phyloP scores from a whole-genome alignment of 352 stramenopile species.

The Thraustotheca clavata region DNA sequence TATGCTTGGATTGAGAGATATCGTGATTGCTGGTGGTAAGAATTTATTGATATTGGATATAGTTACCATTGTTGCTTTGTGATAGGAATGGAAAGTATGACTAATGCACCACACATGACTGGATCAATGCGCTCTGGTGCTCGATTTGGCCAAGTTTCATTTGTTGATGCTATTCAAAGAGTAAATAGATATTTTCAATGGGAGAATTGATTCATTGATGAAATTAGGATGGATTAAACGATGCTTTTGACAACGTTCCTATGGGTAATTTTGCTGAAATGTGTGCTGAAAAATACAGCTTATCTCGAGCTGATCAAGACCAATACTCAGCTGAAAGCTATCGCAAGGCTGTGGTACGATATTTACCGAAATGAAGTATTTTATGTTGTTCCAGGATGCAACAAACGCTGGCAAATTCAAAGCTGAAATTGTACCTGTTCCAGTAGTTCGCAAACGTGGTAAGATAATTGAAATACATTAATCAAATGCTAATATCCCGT shows the following conservation, averaged over 20 bases:
- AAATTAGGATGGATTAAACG: constrained; percentile 77
- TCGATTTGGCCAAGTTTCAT: constrained; percentile 74
- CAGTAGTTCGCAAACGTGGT: constrained; percentile 31
- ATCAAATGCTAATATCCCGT: background rate
- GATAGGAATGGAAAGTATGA: constrained; percentile 94
- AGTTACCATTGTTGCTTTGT: background rate
- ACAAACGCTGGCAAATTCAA: constrained; percentile 69
- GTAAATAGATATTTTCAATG: constrained; percentile 25
- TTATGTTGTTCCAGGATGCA: background rate
- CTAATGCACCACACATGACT: constrained; percentile 88
- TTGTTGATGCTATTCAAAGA: constrained; percentile 81
- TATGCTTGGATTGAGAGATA: constrained; percentile 60
- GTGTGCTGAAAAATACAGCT: constrained; percentile 87
- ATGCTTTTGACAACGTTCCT: constrained; percentile 89
- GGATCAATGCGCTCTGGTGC: constrained; percentile 62
- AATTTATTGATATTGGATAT: background rate
- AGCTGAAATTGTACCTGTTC: constrained; percentile 87
- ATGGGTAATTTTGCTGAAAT: constrained; percentile 97
- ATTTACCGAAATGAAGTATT: background rate
- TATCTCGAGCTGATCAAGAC: constrained; percentile 95
- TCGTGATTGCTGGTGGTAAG: constrained; percentile 75
- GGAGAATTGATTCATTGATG: background rate
- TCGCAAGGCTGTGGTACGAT: constrained; percentile 41
- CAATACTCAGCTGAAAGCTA: constrained; percentile 92
- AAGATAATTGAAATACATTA: background rate